Evolutionary conservation across 768 basidiomycete species (phyloP).

Genomic region (Phylloporus sp.): DNA sequence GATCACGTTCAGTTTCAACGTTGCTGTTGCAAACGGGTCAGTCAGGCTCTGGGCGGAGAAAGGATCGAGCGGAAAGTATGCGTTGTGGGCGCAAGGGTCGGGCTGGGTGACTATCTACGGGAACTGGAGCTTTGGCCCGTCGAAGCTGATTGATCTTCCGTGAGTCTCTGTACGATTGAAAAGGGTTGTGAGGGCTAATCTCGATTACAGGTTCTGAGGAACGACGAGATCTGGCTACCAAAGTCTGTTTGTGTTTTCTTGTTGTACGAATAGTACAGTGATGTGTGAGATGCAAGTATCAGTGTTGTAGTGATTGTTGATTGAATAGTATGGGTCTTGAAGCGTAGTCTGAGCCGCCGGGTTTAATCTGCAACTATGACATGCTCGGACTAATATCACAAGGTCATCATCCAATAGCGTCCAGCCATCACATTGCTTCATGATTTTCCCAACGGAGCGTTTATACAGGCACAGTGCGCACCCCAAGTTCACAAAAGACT

Average conservation of each 20-base stretch:
- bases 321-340: too few species aligned
- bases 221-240: not conserved
- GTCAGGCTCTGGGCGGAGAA: not conserved
- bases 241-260: not conserved
- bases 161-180: not conserved
- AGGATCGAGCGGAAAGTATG: not conserved
- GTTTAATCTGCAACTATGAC: too few species aligned
- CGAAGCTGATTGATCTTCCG: not conserved
- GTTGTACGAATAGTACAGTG: not conserved
- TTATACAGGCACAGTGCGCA: not conserved
- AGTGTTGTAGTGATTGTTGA: not conserved
- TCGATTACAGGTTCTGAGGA: not conserved
- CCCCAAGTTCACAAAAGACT: not conserved
- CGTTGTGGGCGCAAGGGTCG: not conserved
- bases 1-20: too few species aligned
- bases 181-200: not conserved
- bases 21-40: not conserved
- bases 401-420: too few species aligned
- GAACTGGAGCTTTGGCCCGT: not conserved
- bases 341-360: too few species aligned
- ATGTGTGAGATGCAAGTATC: not conserved
- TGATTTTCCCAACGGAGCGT: not conserved
- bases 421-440: too few species aligned
- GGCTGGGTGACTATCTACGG: not conserved
- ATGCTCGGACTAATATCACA: too few species aligned